These are phyloP conservation scores for Rhododendron simsii DNA, from an alignment of 148 eudicot species.

Conservation along the genomic window DNA sequence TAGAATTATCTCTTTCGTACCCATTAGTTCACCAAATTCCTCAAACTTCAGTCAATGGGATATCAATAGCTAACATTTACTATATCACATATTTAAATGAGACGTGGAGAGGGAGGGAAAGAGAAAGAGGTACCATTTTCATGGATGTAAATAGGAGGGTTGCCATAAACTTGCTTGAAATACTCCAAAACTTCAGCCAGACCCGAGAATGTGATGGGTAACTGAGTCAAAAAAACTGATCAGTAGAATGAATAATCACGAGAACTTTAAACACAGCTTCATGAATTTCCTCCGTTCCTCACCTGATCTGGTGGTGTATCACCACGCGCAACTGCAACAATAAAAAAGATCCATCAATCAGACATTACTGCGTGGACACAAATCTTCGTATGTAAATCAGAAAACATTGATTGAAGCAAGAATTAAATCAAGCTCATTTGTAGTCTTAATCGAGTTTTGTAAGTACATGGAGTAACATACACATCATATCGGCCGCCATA, in stretches of 20 bases:
- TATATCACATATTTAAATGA: background rate
- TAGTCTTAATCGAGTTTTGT: background rate
- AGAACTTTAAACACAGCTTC: background rate
- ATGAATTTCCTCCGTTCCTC: background rate
- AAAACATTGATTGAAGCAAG: background rate
- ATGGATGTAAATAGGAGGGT: slow-evolving; percentile 43
- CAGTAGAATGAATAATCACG: background rate
- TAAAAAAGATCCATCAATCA: slow-evolving; percentile 16
- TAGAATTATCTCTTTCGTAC: background rate
- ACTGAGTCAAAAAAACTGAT: slow-evolving; percentile 13
- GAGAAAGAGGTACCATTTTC: slow-evolving; percentile 39
- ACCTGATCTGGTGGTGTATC: slow-evolving; percentile 15
- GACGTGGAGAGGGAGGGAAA: slow-evolving; percentile 22
- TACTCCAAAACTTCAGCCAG: slow-evolving; percentile 30
- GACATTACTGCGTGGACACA: background rate
- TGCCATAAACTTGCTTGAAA: slow-evolving; percentile 40
- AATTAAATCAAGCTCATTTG: background rate
- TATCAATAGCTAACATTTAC: slow-evolving; percentile 12
- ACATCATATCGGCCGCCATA: slow-evolving; percentile 19
- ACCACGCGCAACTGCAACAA: background rate
- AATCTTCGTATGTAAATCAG: background rate
- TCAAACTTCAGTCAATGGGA: background rate
- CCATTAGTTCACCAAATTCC: background rate
- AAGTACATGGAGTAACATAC: slow-evolving; percentile 23
- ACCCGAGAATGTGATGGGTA: slow-evolving; percentile 28